phyloP scores from a whole-genome alignment of 2,329 filamentous ascomycete species.

The Fusarium sp. region DNA sequence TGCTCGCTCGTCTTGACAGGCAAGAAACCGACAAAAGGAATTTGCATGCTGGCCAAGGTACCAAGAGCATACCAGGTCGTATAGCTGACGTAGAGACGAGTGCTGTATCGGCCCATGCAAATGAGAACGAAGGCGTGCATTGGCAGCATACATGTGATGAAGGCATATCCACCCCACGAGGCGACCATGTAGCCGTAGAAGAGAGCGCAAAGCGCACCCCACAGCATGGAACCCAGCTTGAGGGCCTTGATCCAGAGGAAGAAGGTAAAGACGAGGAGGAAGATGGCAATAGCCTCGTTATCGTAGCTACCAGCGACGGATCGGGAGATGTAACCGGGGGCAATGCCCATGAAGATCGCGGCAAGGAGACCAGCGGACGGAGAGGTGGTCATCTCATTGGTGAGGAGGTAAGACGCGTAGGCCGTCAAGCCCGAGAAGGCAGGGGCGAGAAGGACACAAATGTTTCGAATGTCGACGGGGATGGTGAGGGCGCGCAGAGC shows the following conservation, averaged over 20 bases:
- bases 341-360: conserved; percentile 96
- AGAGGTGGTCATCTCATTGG: conserved; percentile 96
- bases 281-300: conserved; percentile 99
- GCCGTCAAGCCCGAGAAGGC: conserved; percentile 96
- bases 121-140: conserved; percentile 95
- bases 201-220: conserved; percentile 93
- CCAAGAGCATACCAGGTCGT: conserved; percentile 98
- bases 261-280: conserved; percentile 98
- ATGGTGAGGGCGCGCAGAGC: conserved; percentile 88
- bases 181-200: conserved; percentile 99
- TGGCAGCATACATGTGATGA: conserved; percentile 97
- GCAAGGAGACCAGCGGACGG: conserved; percentile 95
- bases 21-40: conserved; percentile 98
- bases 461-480: conserved; percentile 98
- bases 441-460: conserved; percentile 96
- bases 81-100: conserved; percentile 94
- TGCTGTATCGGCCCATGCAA: conserved; percentile 97
- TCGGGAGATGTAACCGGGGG: conserved; percentile 96
- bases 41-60: conserved; percentile 98
- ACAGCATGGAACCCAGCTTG: conserved; percentile 96
- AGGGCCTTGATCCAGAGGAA: conserved; percentile 99
- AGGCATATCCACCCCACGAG: conserved; percentile 99
- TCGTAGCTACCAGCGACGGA: conserved; percentile 99
- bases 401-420: conserved; percentile 93
- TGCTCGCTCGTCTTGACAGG: conserved; percentile 98